These are phyloP conservation scores for Beverwykella pulmonaria DNA, from an alignment of 495 filamentous ascomycete species.

Conservation along the genomic window DNA sequence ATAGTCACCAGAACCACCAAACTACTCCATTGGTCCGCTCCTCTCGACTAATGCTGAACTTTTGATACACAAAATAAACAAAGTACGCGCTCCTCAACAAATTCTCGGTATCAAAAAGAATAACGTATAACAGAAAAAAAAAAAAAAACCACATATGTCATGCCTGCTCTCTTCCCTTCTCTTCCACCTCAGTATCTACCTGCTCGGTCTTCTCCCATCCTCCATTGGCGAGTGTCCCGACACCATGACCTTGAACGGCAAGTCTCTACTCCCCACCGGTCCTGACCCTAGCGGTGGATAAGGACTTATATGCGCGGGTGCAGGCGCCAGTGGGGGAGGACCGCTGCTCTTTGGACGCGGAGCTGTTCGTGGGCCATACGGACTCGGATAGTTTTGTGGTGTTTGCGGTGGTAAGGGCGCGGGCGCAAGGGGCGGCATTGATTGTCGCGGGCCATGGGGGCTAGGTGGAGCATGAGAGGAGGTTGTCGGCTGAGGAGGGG, in stretches of 20 bases:
- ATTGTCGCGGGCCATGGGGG: background rate
- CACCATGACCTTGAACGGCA: slow-evolving; percentile 14
- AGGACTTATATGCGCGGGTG: slow-evolving; percentile 28
- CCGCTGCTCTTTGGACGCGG: slow-evolving; percentile 17
- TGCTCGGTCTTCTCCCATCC: slow-evolving; percentile 3
- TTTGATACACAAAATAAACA: no score
- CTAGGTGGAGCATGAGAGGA: background rate
- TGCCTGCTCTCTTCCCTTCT: background rate
- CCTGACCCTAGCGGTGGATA: slow-evolving; percentile 9
- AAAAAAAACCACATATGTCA: no score
- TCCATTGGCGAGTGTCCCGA: slow-evolving; percentile 6
- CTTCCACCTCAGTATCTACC: background rate
- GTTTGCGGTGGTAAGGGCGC: slow-evolving; percentile 14
- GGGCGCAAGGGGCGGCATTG: slow-evolving; percentile 19
- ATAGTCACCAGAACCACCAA: no score
- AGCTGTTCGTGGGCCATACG: slow-evolving; percentile 24
- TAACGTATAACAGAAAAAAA: no score
- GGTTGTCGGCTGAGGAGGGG: background rate
- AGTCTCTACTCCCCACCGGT: background rate
- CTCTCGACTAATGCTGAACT: no score
- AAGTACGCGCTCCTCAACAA: no score
- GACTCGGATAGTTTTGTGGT: slow-evolving; percentile 19
- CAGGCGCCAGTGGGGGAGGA: slow-evolving; percentile 20
- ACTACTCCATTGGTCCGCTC: no score
- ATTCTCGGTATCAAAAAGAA: no score